Conservation (phyloP, 2,329 filamentous ascomycete genomes). For the Coniochaeta prunicola region DNA sequence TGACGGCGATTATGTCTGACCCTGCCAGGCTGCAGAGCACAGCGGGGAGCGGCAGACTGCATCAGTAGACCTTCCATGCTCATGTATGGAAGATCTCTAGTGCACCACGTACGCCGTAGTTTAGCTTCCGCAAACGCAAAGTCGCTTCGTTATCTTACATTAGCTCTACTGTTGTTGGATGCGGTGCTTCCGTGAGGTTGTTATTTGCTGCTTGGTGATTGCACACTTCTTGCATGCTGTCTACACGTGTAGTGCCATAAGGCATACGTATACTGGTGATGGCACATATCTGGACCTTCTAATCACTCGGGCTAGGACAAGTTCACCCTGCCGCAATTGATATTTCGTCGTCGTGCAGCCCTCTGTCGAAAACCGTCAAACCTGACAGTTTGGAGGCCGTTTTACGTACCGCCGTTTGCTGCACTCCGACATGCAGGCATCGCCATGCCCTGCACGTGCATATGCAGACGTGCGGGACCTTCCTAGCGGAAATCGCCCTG, state of each 20-base stretch:
- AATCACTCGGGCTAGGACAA: not conserved
- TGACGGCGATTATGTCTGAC: not conserved
- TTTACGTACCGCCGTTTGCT: not conserved
- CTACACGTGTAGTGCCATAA: not conserved
- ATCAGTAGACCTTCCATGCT: slow-evolving; percentile 9
- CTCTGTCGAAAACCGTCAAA: not conserved
- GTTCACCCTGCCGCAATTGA: not conserved
- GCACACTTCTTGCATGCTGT: not conserved
- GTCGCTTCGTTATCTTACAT: slow-evolving; percentile 11
- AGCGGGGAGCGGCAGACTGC: slow-evolving; percentile 8
- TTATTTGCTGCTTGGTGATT: too few species aligned
- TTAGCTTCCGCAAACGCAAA: slow-evolving; percentile 9
- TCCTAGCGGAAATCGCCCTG: not conserved
- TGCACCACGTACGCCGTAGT: not conserved
- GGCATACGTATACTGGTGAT: not conserved
- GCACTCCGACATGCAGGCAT: not conserved
- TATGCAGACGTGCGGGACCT: not conserved
- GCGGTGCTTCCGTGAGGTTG: slow-evolving; percentile 1
- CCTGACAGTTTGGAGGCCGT: not conserved
- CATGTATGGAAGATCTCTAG: slow-evolving; percentile 12
- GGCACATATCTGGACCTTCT: not conserved
- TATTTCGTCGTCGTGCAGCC: too few species aligned
- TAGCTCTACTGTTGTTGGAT: slow-evolving; percentile 4
- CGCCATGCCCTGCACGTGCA: not conserved
- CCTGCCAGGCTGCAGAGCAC: not conserved